Conservation (phyloP, 192 early-diverging fungal species). For the Piromyces finnis region DNA sequence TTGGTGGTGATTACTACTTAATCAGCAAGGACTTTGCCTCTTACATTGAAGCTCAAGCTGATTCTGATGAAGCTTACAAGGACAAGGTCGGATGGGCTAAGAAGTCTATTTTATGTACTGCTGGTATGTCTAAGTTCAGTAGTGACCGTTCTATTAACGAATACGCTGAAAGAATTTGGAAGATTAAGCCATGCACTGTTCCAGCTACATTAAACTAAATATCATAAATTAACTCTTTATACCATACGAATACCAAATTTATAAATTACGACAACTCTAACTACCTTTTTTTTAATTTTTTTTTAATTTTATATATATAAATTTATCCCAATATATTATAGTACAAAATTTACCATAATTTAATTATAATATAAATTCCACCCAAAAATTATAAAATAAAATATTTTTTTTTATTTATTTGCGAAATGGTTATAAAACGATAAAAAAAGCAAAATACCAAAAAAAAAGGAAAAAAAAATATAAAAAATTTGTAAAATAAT, state of each 20-base stretch:
- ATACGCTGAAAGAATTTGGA: constrained; percentile 87
- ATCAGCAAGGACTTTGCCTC: constrained; percentile 72
- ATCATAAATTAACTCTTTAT: too few species aligned
- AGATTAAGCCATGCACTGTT: constrained; percentile 31
- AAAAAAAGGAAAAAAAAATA: too few species aligned
- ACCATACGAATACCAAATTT: too few species aligned
- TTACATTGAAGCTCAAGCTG: constrained; percentile 59
- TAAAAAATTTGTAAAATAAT: too few species aligned
- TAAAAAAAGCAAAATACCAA: too few species aligned
- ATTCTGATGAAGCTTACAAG: constrained; percentile 72
- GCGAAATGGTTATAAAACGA: too few species aligned
- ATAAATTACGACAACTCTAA: too few species aligned
- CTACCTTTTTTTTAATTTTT: background rate
- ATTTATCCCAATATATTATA: background rate
- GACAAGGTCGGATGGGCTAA: constrained; percentile 66
- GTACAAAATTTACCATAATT: background rate
- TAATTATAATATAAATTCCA: background rate
- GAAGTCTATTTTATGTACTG: constrained; percentile 55
- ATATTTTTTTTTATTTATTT: too few species aligned
- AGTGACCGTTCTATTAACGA: constrained; percentile 68
- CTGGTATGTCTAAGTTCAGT: constrained; percentile 89
- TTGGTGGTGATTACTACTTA: constrained; percentile 77
- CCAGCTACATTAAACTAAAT: background rate
- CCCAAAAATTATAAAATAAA: background rate
- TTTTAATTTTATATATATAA: background rate